Evolutionary conservation across 108 stramenopile genomes (phyloP), one percentile per base, ranked within the genome.

Genomic region (Licmophora abbreviata): DNA sequence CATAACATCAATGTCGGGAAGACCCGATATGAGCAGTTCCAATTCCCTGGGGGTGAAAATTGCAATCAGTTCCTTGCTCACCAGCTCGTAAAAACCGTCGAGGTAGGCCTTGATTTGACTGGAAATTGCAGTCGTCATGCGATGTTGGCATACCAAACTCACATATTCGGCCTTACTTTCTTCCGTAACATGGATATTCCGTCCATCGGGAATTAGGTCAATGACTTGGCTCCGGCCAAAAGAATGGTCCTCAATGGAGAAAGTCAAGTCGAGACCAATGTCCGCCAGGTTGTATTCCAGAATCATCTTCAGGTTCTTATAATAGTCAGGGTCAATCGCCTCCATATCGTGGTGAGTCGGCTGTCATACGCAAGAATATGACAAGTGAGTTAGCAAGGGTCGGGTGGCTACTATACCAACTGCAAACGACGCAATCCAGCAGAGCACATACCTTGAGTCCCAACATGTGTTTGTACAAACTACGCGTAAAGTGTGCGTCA

Each of bases 391-490:
- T n/a, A 4, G 2, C 5, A 5, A 18, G 20, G 18, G 5, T 40
- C 5, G 5, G 20, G 5, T 40, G 5, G 20, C 20, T 15, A 40
- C 15, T 18, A 4, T 40, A 1, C 2, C 15, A 4, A 5, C 20
- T 40, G n/a, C n/a, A n/a, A n/a, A n/a, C n/a, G n/a, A n/a, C n/a
- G n/a, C n/a, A n/a, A n/a, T n/a, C n/a, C 4, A 20, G 5, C 2
- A 18, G 15, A 35, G 12, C n/a, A 35, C 59, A 10, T 26, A 68
- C 72, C 63, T 78, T 77, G 32, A 85, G 69, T 29, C 98, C 98
- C 6, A 99, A 68, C 83, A 97, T 88, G 71, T 99, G 98, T 72
- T 99, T 99, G 84, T 99, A 99, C 42, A 99, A 73, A 37, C 91
- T 91, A 47, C 96, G 61, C 11, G 97, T 99, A 56, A 99, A 97